Evolutionary conservation across 306 rosid genomes (phyloP), one percentile per base, ranked within the genome.

Genomic region (Cicer pinnatifidum): DNA sequence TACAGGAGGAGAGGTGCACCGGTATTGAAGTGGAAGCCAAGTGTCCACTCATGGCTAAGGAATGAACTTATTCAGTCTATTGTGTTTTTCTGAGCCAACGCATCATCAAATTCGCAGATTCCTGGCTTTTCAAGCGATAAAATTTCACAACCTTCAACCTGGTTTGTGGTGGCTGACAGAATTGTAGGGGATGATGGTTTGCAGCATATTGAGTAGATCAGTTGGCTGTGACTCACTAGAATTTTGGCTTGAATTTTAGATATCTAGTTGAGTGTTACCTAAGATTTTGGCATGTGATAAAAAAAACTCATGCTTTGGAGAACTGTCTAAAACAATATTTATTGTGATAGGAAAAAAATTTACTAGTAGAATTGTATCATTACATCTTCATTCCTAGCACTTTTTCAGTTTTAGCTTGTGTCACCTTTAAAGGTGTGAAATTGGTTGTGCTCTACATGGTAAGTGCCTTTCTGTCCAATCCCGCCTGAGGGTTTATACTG

Each of bases 1-100:
- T 87, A 94, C 99, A 91, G 97, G 99, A 93, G 91, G 93, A 84
- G 84, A 85, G 88, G 84, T 91, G 97, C 96, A 65, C 81, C 67
- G 84, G 91, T 81, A 75, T 85, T 86, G 90, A 87, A 82, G 87
- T 85, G 86, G 75, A 86, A 86, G 92, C 86, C 92, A 91, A 91
- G 92, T 87, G 95, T 89, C 89, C 97, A 88, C 88, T 84, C 90
- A 82, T 89, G 89, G 89, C 98, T 93, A 75, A 81, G 87, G 81
- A 76, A 71, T 85, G 90, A 86, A 78, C 80, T 47, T 69, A 80
- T 82, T 68, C 85, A 72, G 84, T 84, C 58, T 78, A 75, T 81
- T 82, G 79, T 87, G 84, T 82, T 72, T 84, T 66, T 79, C 82
- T 82, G 95, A 89, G 85, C 82, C 85, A 72, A 68, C 17, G 71